These are phyloP conservation scores for Lentinula aciculospora DNA, from an alignment of 768 basidiomycete genomes.

Conservation along the genomic window DNA sequence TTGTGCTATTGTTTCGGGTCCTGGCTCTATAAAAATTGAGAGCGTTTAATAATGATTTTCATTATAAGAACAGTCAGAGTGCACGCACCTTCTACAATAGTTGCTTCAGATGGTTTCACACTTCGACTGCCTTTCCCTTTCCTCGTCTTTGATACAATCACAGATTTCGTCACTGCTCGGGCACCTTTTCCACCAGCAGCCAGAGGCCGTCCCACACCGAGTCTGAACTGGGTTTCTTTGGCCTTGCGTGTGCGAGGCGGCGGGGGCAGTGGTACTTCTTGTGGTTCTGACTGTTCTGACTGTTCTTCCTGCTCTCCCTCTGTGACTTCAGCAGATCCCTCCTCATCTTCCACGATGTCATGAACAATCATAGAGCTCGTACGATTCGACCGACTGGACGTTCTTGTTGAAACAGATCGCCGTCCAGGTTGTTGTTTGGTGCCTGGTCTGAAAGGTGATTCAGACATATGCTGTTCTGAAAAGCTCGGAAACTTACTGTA, in stretches of 20 bases:
- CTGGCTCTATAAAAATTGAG: not conserved
- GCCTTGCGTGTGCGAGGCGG: constrained; percentile 56
- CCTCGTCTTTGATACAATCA: constrained; percentile 42
- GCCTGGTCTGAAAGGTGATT: constrained; percentile 13
- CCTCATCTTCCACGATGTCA: constrained; percentile 43
- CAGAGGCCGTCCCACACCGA: constrained; percentile 69
- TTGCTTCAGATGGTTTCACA: constrained; percentile 45
- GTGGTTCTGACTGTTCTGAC: constrained; percentile 14
- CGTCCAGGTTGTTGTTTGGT: constrained; percentile 22
- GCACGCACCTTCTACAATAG: constrained; percentile 53
- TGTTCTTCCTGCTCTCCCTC: constrained; percentile 17
- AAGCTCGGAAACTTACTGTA: constrained; percentile 29
- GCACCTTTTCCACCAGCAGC: constrained; percentile 63
- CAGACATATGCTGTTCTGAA: not conserved
- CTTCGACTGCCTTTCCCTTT: constrained; percentile 46
- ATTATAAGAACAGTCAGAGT: not conserved
- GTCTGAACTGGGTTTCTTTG: constrained; percentile 61
- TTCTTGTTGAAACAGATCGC: constrained; percentile 28
- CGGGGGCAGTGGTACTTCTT: constrained; percentile 18
- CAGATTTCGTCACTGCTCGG: constrained; percentile 56
- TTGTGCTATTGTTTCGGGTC: constrained; percentile 13
- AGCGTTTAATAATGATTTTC: no score
- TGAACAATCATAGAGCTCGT: constrained; percentile 43
- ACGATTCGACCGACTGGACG: constrained; percentile 28
- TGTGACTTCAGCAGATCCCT: constrained; percentile 19